phyloP scores from a whole-genome alignment of 306 rosid genomes.

The Hippophae rhamnoides region DNA sequence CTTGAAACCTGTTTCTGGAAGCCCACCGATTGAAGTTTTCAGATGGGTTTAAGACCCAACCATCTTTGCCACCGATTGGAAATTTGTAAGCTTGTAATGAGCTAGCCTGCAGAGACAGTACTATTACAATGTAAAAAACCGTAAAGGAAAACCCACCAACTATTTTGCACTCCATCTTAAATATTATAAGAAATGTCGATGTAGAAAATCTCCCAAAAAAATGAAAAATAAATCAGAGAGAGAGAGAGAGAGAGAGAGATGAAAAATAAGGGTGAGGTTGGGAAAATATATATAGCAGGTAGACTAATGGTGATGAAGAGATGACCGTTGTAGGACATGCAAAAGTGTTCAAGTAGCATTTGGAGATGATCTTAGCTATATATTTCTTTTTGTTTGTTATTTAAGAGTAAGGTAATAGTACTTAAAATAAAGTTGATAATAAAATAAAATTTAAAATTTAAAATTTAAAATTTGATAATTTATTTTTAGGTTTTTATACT shows the following conservation, averaged over 20 bases:
- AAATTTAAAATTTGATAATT: too few relatives aligned
- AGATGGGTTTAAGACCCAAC: slow-evolving; percentile 59
- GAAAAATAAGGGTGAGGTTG: not conserved
- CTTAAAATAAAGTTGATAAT: too few relatives aligned
- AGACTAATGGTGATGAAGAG: not conserved
- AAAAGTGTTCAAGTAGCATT: not conserved
- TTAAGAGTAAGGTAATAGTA: too few relatives aligned
- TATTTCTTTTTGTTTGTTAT: too few relatives aligned
- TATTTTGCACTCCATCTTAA: slow-evolving; percentile 18
- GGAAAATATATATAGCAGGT: slow-evolving; percentile 13
- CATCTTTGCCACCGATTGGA: slow-evolving; percentile 55
- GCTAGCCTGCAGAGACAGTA: slow-evolving; percentile 6
- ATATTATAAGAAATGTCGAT: not conserved
- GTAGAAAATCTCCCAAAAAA: not conserved
- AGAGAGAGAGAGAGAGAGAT: slow-evolving; percentile 1
- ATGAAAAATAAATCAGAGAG: not conserved
- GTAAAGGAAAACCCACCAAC: slow-evolving; percentile 16
- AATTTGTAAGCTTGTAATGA: slow-evolving; percentile 25
- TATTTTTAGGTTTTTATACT: too few relatives aligned
- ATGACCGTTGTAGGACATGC: slow-evolving; percentile 35
- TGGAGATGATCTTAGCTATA: slow-evolving; percentile 1
- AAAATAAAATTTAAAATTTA: too few relatives aligned
- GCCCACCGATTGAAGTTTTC: slow-evolving; percentile 54
- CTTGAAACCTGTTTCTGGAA: slow-evolving; percentile 43
- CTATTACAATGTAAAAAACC: slow-evolving; percentile 4